Percentiles rank a stretch among this genome's conserved stretches.
Conservation (phyloP, 2,329 filamentous ascomycete genomes). For the Nothophoma quercina region DNA sequence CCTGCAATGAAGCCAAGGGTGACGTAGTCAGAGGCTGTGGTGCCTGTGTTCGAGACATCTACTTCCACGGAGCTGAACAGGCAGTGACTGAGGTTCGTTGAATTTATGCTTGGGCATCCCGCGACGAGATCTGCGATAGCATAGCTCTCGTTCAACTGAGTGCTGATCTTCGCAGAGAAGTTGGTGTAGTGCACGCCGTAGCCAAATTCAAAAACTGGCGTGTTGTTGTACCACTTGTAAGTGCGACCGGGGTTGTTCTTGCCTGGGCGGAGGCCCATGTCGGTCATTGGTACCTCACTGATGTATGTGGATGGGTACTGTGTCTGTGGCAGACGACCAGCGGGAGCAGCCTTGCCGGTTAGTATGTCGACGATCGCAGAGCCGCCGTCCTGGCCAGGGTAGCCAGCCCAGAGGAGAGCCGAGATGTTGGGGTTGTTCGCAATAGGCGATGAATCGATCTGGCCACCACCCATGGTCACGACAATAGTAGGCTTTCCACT, state of each 20-base stretch:
- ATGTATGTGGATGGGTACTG: constrained; percentile 64
- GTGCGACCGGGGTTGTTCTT: constrained; percentile 61
- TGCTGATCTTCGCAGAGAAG: constrained; percentile 50
- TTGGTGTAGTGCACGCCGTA: constrained; percentile 67
- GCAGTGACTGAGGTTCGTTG: constrained; percentile 50
- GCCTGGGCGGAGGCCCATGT: constrained; percentile 64
- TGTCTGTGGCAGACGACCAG: constrained; percentile 64
- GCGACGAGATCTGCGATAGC: constrained; percentile 24
- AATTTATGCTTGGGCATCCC: constrained; percentile 39
- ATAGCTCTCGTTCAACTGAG: constrained; percentile 21
- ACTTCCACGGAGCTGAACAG: constrained; percentile 53
- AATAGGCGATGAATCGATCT: constrained; percentile 62
- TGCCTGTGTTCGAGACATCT: constrained; percentile 58
- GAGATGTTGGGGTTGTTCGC: constrained; percentile 58
- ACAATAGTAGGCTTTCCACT: constrained; percentile 61
- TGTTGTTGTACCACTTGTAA: constrained; percentile 65
- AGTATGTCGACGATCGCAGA: constrained; percentile 63
- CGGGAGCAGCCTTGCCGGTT: constrained; percentile 60
- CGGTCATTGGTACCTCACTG: constrained; percentile 60
- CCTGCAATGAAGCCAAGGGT: constrained; percentile 60
- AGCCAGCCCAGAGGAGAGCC: constrained; percentile 65
- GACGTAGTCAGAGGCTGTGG: constrained; percentile 60
- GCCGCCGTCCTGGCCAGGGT: constrained; percentile 68
- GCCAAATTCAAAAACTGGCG: constrained; percentile 62
- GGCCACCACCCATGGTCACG: constrained; percentile 61